Evolutionary conservation across 2,329 filamentous ascomycete genomes (phyloP).

Genomic region (Dothideomycetes sp.): DNA sequence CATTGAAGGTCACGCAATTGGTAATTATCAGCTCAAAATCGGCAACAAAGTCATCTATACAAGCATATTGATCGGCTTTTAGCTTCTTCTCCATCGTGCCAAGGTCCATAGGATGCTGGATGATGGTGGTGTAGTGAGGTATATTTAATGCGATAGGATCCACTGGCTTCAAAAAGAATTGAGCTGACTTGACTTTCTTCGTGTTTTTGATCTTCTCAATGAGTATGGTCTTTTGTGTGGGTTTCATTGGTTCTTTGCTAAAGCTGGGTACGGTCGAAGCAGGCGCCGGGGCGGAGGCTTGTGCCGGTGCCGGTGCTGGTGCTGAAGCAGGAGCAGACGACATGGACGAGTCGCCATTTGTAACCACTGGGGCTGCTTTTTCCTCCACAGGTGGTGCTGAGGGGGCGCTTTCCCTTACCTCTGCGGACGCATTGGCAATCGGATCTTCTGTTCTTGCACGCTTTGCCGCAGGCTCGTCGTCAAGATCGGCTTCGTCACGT

Average conservation of each 20-base stretch:
- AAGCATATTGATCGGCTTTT: conserved; percentile 57
- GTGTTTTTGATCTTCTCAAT: conserved; percentile 58
- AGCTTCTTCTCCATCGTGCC: conserved; percentile 71
- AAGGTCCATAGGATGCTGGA: conserved; percentile 77
- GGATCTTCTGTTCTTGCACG: conserved; percentile 62
- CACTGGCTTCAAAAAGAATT: conserved; percentile 68
- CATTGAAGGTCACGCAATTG: conserved; percentile 78
- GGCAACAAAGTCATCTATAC: conserved; percentile 59
- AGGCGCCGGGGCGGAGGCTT: conserved; percentile 5
- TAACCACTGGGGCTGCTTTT: no score
- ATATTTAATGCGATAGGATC: conserved; percentile 63
- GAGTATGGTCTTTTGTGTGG: conserved; percentile 50
- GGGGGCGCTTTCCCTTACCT: no score
- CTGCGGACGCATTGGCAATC: no score
- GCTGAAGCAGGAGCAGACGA: conserved; percentile 2
- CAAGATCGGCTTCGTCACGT: conserved; percentile 61
- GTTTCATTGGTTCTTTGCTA: conserved; percentile 41
- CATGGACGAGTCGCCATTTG: no score
- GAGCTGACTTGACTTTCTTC: conserved; percentile 77
- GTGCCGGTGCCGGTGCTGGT: no score
- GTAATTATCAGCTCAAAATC: conserved; percentile 69
- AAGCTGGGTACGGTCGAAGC: conserved; percentile 15
- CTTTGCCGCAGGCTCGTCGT: conserved; percentile 61
- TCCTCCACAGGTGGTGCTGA: background rate
- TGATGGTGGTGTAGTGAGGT: conserved; percentile 60